phyloP scores from a whole-genome alignment of 106 monocot genomes.

The Dioscorea zingiberensis region DNA sequence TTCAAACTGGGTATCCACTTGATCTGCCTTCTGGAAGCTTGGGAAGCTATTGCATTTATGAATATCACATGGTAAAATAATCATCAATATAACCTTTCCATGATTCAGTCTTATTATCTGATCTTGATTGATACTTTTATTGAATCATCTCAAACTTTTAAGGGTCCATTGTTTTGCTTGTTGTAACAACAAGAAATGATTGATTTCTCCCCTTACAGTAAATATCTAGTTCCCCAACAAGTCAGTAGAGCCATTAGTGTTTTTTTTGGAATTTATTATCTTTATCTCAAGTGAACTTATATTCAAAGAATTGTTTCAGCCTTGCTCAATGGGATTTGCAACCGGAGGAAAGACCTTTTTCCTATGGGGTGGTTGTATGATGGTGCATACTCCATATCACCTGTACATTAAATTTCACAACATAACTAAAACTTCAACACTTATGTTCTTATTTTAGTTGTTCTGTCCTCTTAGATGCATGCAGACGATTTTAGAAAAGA shows the following conservation, averaged over 20 bases:
- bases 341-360: conserved; percentile 99
- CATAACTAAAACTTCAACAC: too few species aligned
- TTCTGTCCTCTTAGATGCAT: conserved; percentile 61
- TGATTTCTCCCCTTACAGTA: too few species aligned
- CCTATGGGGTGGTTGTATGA: conserved; percentile 99
- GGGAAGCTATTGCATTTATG: conserved; percentile 98
- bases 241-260: too few species aligned
- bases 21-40: conserved; percentile 98
- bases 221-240: too few species aligned
- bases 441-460: too few species aligned
- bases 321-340: conserved; percentile 99
- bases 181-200: too few species aligned
- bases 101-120: too few species aligned
- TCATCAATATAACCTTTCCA: too few species aligned
- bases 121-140: too few species aligned
- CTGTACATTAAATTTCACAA: not conserved
- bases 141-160: too few species aligned
- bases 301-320: conserved; percentile 43
- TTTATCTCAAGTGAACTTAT: not conserved
- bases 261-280: too few species aligned
- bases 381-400: conserved; percentile 40
- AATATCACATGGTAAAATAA: conserved; percentile 95
- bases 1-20: conserved; percentile 99
- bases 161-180: too few species aligned
- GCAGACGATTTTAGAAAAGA: conserved; percentile 93